Evolutionary conservation across 1,139 yeast species (phyloP).

Genomic region (Hemisphaericaspora lyxosophila): DNA sequence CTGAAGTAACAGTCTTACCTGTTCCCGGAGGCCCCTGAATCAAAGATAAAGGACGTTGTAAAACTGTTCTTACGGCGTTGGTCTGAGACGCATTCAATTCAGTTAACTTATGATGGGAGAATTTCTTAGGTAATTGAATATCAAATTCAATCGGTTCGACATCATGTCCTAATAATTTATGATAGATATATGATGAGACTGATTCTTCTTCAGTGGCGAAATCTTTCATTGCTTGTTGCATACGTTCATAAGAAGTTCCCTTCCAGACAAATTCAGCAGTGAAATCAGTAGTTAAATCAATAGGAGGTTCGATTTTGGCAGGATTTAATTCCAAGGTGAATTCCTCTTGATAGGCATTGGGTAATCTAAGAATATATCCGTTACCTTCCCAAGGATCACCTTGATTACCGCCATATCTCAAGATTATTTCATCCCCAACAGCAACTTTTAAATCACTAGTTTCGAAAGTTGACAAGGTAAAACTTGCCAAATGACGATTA

Average conservation of each 20-base stretch:
- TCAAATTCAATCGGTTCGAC: slow-evolving; percentile 65
- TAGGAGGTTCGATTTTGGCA: slow-evolving; percentile 54
- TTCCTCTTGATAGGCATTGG: slow-evolving; percentile 65
- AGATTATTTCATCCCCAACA: slow-evolving; percentile 78
- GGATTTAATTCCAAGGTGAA: slow-evolving; percentile 69
- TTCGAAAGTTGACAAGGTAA: slow-evolving; percentile 67
- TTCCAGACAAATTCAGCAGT: slow-evolving; percentile 92
- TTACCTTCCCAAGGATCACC: slow-evolving; percentile 64
- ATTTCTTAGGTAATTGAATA: slow-evolving; percentile 55
- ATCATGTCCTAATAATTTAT: slow-evolving; percentile 80
- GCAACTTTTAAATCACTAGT: slow-evolving; percentile 69
- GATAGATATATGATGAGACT: slow-evolving; percentile 76
- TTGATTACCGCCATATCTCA: slow-evolving; percentile 56
- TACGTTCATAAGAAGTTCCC: slow-evolving; percentile 77
- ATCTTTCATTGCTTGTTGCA: slow-evolving; percentile 72
- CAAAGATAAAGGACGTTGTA: slow-evolving; percentile 74
- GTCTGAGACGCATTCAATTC: slow-evolving; percentile 76
- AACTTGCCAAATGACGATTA: slow-evolving; percentile 67
- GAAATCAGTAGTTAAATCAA: slow-evolving; percentile 62
- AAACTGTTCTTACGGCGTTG: slow-evolving; percentile 71
- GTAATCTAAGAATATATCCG: slow-evolving; percentile 74
- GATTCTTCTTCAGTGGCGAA: slow-evolving; percentile 75
- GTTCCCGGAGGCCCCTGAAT: slow-evolving; percentile 99
- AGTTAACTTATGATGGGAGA: slow-evolving; percentile 68
- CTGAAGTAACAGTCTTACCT: slow-evolving; percentile 93